Percentiles rank a stretch among this genome's conserved stretches.
These are phyloP conservation scores for Piedraia hortae DNA, from an alignment of 2,329 filamentous ascomycete species.

Conservation along the genomic window DNA sequence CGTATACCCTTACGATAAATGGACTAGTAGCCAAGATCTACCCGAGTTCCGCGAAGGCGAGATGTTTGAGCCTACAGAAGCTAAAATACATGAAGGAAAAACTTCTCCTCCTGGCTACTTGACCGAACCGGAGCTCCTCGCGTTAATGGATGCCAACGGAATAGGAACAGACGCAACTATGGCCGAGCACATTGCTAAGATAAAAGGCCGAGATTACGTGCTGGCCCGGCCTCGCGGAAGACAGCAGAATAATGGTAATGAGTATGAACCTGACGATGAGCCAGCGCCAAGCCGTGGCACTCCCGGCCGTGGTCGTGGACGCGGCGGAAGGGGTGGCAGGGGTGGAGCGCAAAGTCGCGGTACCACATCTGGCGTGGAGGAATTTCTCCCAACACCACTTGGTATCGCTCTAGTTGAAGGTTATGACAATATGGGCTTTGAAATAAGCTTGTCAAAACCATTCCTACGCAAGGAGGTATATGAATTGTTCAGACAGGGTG, in stretches of 20 bases:
- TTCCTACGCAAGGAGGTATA: conserved; percentile 66
- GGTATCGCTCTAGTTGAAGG: conserved; percentile 80
- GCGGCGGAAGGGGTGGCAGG: conserved; percentile 18
- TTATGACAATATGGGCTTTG: conserved; percentile 81
- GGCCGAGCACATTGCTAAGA: conserved; percentile 94
- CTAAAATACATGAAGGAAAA: conserved; percentile 71
- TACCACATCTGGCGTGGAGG: conserved; percentile 30
- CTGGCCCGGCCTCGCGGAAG: conserved; percentile 28
- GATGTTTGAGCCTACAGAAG: conserved; percentile 63
- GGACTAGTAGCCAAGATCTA: conserved; percentile 64
- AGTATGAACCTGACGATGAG: conserved; percentile 10
- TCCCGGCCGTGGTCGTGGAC: conserved; percentile 12
- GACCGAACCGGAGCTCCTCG: conserved; percentile 84
- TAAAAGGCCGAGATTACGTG: conserved; percentile 73
- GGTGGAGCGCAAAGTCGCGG: conserved; percentile 22
- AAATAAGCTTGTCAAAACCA: conserved; percentile 79
- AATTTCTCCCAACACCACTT: conserved; percentile 78
- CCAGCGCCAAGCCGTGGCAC: conserved; percentile 11
- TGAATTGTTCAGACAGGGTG: neutral
- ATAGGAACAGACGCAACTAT: conserved; percentile 97
- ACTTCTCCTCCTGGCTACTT: conserved; percentile 63
- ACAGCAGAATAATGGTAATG: conserved; percentile 8
- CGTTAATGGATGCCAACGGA: conserved; percentile 92
- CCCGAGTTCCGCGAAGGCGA: conserved; percentile 59
- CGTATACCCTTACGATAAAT: conserved; percentile 88